Conservation (phyloP, 306 rosid genomes). For the Sicyos edulis region DNA sequence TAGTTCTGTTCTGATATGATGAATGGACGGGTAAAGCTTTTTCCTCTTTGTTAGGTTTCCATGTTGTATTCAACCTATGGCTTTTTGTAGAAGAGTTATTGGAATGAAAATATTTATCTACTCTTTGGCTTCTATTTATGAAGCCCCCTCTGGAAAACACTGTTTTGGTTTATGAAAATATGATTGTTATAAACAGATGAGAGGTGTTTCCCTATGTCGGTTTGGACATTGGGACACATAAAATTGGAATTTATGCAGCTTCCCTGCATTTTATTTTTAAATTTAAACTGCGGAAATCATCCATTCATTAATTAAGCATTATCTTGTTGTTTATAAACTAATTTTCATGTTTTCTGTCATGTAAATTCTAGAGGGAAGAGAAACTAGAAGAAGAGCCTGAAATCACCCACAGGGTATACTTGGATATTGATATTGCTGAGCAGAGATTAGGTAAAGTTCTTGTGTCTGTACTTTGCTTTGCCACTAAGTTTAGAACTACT, state of each 20-base stretch:
- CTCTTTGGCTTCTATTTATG: neutral
- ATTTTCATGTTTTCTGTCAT: slow-evolving; percentile 11
- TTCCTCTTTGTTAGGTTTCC: neutral
- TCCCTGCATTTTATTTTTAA: neutral
- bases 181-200: slow-evolving; percentile 5
- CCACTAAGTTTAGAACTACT: neutral
- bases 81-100: neutral
- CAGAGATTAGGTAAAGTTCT: slow-evolving; percentile 54
- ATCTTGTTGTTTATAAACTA: neutral
- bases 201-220: neutral
- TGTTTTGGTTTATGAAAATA: neutral
- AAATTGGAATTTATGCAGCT: neutral
- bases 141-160: neutral
- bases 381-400: slow-evolving; percentile 59
- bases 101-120: neutral
- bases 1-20: neutral
- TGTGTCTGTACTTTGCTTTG: neutral
- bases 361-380: slow-evolving; percentile 41
- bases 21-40: neutral
- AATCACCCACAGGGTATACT: slow-evolving; percentile 71
- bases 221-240: neutral
- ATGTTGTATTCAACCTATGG: neutral
- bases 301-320: neutral
- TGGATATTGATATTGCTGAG: slow-evolving; percentile 67
- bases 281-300: neutral